Conservation (phyloP, 2,329 filamentous ascomycete genomes). For the Pestalotiopsis sp. region DNA sequence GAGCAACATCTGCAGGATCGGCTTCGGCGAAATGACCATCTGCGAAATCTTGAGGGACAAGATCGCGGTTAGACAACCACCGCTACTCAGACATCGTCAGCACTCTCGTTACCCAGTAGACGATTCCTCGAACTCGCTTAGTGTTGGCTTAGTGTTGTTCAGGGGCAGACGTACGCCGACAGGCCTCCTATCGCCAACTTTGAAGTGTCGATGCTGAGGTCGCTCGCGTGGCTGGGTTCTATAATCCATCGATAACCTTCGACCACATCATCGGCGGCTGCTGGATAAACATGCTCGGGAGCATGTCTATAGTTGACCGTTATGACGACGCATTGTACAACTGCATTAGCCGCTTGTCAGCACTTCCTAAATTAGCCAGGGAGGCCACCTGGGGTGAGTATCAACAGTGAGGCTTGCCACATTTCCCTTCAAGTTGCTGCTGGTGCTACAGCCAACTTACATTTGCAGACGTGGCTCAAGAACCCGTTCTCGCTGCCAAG, state of each 20-base stretch:
- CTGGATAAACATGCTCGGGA: constrained; percentile 17
- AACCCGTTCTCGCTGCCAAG: constrained; percentile 36
- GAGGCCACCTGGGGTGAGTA: not conserved
- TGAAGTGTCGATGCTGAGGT: constrained; percentile 3
- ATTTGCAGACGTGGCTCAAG: constrained; percentile 33
- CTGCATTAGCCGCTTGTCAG: not conserved
- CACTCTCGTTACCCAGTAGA: not conserved
- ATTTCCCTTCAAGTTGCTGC: not conserved
- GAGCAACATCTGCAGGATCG: constrained; percentile 22
- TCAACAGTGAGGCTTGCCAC: not conserved
- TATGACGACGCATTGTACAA: constrained; percentile 10
- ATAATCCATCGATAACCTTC: constrained; percentile 12
- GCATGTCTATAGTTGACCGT: constrained; percentile 16
- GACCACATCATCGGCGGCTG: constrained; percentile 15
- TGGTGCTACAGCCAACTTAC: constrained; percentile 1
- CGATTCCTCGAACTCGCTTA: not conserved
- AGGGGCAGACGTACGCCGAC: constrained; percentile 10
- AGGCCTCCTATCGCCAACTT: constrained; percentile 14
- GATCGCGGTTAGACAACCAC: constrained; percentile 21
- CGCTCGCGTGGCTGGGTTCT: not conserved
- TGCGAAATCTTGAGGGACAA: constrained; percentile 22
- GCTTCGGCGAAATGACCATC: constrained; percentile 14
- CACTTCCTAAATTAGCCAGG: not conserved
- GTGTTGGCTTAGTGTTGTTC: too few species aligned
- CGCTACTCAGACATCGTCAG: constrained; percentile 14